phyloP scores from a whole-genome alignment of 1,139 yeast genomes.

The Arxiozyma heterogenica region DNA sequence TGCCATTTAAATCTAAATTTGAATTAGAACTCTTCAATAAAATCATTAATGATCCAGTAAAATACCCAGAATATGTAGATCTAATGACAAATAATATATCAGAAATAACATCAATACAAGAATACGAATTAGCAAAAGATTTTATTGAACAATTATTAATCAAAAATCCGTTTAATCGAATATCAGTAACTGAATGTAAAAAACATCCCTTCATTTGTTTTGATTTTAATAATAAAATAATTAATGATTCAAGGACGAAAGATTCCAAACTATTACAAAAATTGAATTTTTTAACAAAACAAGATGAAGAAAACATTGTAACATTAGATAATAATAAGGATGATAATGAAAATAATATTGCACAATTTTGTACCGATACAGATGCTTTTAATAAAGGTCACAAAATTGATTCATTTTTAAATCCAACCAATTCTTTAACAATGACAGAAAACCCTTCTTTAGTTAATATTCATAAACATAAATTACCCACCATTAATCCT shows the following conservation, averaged over 20 bases:
- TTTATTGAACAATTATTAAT: slow-evolving; percentile 52
- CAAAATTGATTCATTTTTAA: slow-evolving; percentile 1
- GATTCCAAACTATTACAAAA: slow-evolving; percentile 4
- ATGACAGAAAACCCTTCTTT: neutral
- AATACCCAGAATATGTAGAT: slow-evolving; percentile 50
- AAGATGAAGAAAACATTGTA: neutral
- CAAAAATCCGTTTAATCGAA: slow-evolving; percentile 62
- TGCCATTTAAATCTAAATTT: slow-evolving; percentile 84
- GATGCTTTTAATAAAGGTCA: neutral
- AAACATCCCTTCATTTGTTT: slow-evolving; percentile 54
- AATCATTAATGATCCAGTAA: slow-evolving; percentile 55
- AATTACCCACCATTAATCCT: neutral
- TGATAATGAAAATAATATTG: neutral
- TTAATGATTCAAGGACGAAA: slow-evolving; percentile 5
- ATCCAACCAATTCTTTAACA: neutral
- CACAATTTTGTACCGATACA: neutral
- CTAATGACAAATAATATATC: slow-evolving; percentile 28
- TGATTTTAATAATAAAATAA: slow-evolving; percentile 21
- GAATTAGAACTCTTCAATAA: slow-evolving; percentile 81
- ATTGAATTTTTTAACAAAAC: slow-evolving; percentile 6
- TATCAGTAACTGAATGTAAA: slow-evolving; percentile 65
- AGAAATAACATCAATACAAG: slow-evolving; percentile 34
- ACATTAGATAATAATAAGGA: neutral
- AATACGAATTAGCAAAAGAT: slow-evolving; percentile 56
- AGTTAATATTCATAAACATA: neutral